A percentile compares a stretch with the other conserved stretches of the same genome.
Evolutionary conservation across 2,329 filamentous ascomycete genomes (phyloP).

Genomic region (Lecanicillium sp.): DNA sequence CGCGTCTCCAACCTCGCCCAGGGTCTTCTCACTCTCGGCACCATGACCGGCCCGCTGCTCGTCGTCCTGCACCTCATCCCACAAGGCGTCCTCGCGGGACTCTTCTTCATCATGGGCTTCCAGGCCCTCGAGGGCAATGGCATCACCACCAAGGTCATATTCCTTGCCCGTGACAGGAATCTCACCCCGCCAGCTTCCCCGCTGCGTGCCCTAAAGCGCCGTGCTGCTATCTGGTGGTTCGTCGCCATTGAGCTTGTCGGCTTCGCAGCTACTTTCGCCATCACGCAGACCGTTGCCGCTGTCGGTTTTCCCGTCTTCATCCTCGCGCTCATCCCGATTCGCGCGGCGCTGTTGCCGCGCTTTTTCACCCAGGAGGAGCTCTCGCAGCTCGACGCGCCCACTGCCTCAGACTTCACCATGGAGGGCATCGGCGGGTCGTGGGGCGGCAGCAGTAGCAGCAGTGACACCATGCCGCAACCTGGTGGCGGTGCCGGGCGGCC

Average conservation of each 20-base stretch:
- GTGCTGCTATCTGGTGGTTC: slow-evolving; percentile 63
- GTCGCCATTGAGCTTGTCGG: slow-evolving; percentile 61
- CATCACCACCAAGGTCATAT: slow-evolving; percentile 69
- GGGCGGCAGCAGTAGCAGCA: slow-evolving; percentile 30
- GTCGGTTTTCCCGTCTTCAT: slow-evolving; percentile 77
- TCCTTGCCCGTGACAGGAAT: slow-evolving; percentile 56
- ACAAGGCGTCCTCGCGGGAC: slow-evolving; percentile 70
- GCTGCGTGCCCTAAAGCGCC: slow-evolving; percentile 54
- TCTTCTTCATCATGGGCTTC: slow-evolving; percentile 82
- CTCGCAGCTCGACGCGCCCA: slow-evolving; percentile 60
- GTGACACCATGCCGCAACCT: slow-evolving; percentile 17
- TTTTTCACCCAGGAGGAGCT: slow-evolving; percentile 58
- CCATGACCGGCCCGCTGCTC: slow-evolving; percentile 70
- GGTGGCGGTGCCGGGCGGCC: slow-evolving; percentile 15
- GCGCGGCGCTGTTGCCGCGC: slow-evolving; percentile 57
- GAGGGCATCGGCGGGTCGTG: slow-evolving; percentile 64
- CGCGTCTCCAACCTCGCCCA: slow-evolving; percentile 73
- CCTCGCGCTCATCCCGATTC: slow-evolving; percentile 59
- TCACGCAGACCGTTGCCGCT: slow-evolving; percentile 76
- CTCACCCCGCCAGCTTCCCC: slow-evolving; percentile 57
- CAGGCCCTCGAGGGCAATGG: slow-evolving; percentile 72
- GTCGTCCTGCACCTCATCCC: slow-evolving; percentile 71
- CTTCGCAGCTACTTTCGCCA: slow-evolving; percentile 74
- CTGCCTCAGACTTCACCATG: slow-evolving; percentile 70
- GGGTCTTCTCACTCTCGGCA: slow-evolving; percentile 70